Base-by-base conservation (phyloP, 2,329 filamentous ascomycete genomes). In the Fusarium algeriense region DNA sequence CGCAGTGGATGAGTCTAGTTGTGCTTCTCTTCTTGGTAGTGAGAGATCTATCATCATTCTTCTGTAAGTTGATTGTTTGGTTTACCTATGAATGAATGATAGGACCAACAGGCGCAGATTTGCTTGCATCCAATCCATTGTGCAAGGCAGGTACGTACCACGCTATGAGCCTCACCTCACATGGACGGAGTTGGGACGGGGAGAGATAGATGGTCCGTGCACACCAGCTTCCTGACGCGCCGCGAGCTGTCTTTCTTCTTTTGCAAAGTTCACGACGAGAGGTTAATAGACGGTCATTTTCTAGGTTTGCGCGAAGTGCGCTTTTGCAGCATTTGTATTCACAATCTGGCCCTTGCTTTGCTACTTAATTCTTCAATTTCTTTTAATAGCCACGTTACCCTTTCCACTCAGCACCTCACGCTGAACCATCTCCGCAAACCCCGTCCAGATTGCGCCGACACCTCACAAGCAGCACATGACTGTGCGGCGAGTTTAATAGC, bases 151-250 rank as follows among this genome's bases (percentile, higher is more conserved):
- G 35, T 60, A 60, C 49, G 50, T 60, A 54, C 37, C n/a, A 8
- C 28, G 53, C 32, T 35, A 23, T 14, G 53, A 71, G 64, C 55
- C 69, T 62, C 60, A 64, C 23, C 23, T 50, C 23, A 52, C 23
- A 35, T 35, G 32, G 26, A 46, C 15, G 26, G 8, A 34, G 41
- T 38, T 30, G 30, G 30, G 30, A 30, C 6, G 30, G 30, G 30
- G 30, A 30, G 3, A 30, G 12, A 23, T 23, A 34, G 15, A 49
- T 57, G 70, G 70, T 35, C 70, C 70, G 70, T 73, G 70, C 70
- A 64, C 63, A 12, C 44, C 43, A 62, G 67, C 67, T 73, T 72
- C 46, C 50, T 73, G 67, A 73, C 70, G 70, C 70, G 70, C 70
- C 70, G 67, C 70, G 70, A 73, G 70, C 67, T 73, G 59, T 60